Evolutionary conservation across 805 yeast genomes (phyloP).

Genomic region (Candida koratica): DNA sequence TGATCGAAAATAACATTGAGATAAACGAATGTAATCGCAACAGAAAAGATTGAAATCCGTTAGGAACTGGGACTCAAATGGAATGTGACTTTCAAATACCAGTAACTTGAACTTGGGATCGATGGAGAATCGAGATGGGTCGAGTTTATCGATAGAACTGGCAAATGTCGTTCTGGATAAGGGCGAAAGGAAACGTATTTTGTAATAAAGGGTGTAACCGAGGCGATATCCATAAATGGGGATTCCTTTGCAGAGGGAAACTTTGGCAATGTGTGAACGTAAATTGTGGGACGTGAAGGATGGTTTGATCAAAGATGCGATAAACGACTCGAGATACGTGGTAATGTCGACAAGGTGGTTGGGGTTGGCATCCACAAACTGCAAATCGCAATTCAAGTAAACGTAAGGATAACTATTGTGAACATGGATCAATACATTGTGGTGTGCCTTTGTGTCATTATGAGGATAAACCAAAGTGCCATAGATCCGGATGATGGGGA

Average conservation of each 20-base stretch:
- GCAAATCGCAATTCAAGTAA: slow-evolving; percentile 57
- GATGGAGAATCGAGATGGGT: slow-evolving; percentile 5
- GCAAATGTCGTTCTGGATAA: slow-evolving; percentile 52
- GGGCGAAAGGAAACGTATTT: slow-evolving; percentile 66
- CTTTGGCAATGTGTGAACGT: slow-evolving; percentile 51
- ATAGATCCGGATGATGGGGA: slow-evolving; percentile 75
- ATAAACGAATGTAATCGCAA: slow-evolving; percentile 67
- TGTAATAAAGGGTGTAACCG: slow-evolving; percentile 62
- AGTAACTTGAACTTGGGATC: slow-evolving; percentile 9
- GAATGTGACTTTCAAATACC: slow-evolving; percentile 74
- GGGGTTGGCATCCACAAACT: slow-evolving; percentile 9
- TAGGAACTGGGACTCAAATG: slow-evolving; percentile 70
- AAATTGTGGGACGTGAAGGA: slow-evolving; percentile 4
- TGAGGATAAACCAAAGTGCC: slow-evolving; percentile 66
- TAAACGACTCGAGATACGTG: slow-evolving; percentile 40
- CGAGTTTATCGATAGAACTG: slow-evolving; percentile 28
- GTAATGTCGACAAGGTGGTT: slow-evolving; percentile 34
- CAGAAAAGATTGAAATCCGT: slow-evolving; percentile 82
- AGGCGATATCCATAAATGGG: slow-evolving; percentile 83
- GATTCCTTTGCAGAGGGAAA: slow-evolving; percentile 63
- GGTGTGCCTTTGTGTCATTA: slow-evolving; percentile 18
- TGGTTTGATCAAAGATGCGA: slow-evolving; percentile 19
- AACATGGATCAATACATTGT: slow-evolving; percentile 53
- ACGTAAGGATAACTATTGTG: slow-evolving; percentile 86
- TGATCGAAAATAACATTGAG: slow-evolving; percentile 48